phyloP scores from a whole-genome alignment of 345 rosid species.

The Pistacia integerrima region DNA sequence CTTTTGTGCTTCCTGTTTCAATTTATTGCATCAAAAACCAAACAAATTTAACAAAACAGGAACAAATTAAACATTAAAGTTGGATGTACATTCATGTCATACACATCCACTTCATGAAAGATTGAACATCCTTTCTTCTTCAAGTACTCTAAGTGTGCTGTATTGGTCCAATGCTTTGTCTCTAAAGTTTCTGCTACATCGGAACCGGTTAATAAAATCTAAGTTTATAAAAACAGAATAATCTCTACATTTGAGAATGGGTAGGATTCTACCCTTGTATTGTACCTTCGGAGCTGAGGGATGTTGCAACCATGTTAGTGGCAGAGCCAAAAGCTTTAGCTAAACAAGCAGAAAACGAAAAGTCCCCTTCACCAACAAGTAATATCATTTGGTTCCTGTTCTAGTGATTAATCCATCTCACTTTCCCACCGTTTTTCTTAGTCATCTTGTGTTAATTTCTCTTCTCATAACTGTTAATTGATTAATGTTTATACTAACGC shows the following conservation, averaged over 20 bases:
- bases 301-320: too few species aligned
- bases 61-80: background rate
- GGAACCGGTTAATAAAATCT: background rate
- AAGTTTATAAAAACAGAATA: background rate
- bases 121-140: conserved; percentile 3
- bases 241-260: too few species aligned
- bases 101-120: conserved; percentile 9
- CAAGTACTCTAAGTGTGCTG: background rate
- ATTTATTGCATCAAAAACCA: background rate
- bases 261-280: too few species aligned
- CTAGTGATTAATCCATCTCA: background rate
- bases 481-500: background rate
- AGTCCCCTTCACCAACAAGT: too few species aligned
- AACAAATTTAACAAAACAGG: background rate
- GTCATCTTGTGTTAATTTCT: background rate
- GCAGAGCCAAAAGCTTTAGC: too few species aligned
- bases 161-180: conserved; percentile 1
- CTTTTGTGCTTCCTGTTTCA: background rate
- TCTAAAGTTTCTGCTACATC: background rate
- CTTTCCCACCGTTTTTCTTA: background rate
- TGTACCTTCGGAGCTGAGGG: too few species aligned
- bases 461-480: background rate
- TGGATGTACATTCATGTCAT: background rate
- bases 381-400: too few species aligned
- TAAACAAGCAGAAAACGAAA: too few species aligned